Conservation (phyloP, 495 filamentous ascomycete species). For the Paragyromitra xinjiangensis region DNA sequence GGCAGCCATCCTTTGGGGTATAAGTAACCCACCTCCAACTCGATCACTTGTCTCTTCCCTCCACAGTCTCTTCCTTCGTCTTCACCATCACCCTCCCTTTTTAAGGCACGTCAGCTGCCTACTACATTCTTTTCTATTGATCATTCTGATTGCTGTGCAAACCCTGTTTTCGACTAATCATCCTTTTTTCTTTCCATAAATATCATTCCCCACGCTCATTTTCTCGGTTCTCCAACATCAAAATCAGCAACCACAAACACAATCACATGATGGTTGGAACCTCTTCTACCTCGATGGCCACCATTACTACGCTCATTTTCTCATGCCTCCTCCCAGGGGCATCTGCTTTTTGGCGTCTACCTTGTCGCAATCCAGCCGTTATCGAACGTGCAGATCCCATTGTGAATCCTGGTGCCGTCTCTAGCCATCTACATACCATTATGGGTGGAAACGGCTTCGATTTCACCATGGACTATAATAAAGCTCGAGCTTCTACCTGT, state of each 20-base stretch:
- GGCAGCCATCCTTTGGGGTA: neutral
- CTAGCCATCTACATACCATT: constrained; percentile 76
- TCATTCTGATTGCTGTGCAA: constrained; percentile 41
- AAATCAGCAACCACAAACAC: constrained; percentile 9
- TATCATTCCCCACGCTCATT: neutral
- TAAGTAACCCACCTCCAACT: constrained; percentile 27
- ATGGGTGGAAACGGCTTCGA: constrained; percentile 76
- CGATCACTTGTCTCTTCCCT: neutral
- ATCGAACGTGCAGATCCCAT: constrained; percentile 74
- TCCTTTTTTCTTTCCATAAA: constrained; percentile 12
- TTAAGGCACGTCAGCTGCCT: constrained; percentile 21
- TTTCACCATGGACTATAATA: constrained; percentile 68
- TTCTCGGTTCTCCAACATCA: constrained; percentile 16
- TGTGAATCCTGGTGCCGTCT: constrained; percentile 66
- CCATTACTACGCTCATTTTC: constrained; percentile 33
- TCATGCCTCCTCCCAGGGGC: constrained; percentile 39
- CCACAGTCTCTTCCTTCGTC: neutral
- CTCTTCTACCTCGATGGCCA: constrained; percentile 18
- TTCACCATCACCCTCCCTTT: neutral
- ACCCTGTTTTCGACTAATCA: neutral
- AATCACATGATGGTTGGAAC: constrained; percentile 32
- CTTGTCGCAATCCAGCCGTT: constrained; percentile 25
- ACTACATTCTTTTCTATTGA: constrained; percentile 14
- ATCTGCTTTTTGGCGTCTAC: constrained; percentile 49
- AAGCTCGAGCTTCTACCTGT: constrained; percentile 69